Percentiles rank a stretch among this genome's conserved stretches.
These are phyloP conservation scores for Colletotrichum tanaceti DNA, from an alignment of 2,329 filamentous ascomycete species.

Conservation along the genomic window DNA sequence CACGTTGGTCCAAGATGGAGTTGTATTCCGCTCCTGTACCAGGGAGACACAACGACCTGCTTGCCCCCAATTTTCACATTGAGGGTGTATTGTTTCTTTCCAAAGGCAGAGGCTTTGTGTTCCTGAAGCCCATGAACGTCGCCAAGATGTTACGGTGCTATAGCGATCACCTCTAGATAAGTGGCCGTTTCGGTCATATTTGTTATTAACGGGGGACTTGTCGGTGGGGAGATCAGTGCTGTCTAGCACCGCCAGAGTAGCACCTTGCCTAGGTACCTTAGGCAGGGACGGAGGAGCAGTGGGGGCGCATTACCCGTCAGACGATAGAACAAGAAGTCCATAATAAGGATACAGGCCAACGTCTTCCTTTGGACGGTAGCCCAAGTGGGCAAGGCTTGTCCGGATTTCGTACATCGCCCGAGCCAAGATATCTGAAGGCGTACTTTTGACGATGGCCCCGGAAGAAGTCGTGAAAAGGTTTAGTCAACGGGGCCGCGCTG, in stretches of 20 bases:
- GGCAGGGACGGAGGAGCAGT: background rate
- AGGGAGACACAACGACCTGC: no score
- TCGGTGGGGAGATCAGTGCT: slow-evolving; percentile 6
- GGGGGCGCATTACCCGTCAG: no score
- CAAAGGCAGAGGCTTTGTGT: no score
- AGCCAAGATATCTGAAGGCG: background rate
- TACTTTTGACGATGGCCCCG: background rate
- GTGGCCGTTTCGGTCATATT: slow-evolving; percentile 39
- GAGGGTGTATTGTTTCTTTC: no score
- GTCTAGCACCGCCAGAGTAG: background rate
- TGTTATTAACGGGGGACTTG: slow-evolving; percentile 18
- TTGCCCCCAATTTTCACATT: no score
- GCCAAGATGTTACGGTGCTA: background rate
- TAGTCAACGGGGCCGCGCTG: slow-evolving; percentile 18
- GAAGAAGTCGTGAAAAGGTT: slow-evolving; percentile 11
- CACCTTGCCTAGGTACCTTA: background rate
- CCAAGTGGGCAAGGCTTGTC: background rate
- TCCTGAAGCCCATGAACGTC: background rate
- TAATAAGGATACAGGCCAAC: no score
- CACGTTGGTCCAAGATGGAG: no score
- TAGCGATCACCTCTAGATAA: slow-evolving; percentile 22
- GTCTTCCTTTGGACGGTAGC: no score
- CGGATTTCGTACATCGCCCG: background rate
- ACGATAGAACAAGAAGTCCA: background rate
- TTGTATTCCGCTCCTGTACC: no score